These are phyloP conservation scores for Vitis rupestris DNA, from an alignment of 164 flowering plant genomes.

Conservation along the genomic window DNA sequence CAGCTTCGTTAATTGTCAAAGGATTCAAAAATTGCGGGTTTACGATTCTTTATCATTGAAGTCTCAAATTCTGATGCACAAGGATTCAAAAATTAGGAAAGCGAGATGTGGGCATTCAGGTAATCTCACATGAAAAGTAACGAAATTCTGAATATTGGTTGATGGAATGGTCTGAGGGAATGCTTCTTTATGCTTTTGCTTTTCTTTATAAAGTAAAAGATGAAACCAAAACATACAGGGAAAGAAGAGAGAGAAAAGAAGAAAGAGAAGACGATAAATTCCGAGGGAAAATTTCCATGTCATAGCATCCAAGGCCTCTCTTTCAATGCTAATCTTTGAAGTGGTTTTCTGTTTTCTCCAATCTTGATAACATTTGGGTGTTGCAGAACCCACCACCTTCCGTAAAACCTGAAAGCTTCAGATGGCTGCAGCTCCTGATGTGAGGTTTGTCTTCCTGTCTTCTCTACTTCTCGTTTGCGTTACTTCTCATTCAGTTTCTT, in stretches of 20 bases:
- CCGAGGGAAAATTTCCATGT: no score
- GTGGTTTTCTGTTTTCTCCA: slow-evolving; percentile 14
- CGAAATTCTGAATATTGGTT: slow-evolving; percentile 7
- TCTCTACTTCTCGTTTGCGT: slow-evolving; percentile 14
- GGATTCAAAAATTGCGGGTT: no score
- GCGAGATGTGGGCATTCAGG: slow-evolving; percentile 1
- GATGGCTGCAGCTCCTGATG: slow-evolving; percentile 33
- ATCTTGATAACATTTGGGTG: slow-evolving; percentile 12
- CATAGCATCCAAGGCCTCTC: no score
- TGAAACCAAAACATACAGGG: slow-evolving; percentile 24
- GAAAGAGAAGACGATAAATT: neutral
- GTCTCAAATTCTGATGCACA: no score
- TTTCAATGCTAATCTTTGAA: slow-evolving; percentile 5
- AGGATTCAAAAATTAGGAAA: neutral
- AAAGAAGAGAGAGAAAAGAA: slow-evolving; percentile 11
- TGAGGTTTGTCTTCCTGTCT: slow-evolving; percentile 22
- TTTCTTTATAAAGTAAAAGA: slow-evolving; percentile 43
- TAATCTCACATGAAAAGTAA: slow-evolving; percentile 15
- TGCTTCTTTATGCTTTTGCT: slow-evolving; percentile 38
- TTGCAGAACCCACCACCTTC: slow-evolving; percentile 10
- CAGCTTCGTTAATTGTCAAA: no score
- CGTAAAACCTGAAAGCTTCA: slow-evolving; percentile 2
- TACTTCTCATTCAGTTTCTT: slow-evolving; percentile 23
- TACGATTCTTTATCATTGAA: no score
- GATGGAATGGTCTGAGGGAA: slow-evolving; percentile 14